A percentile compares a stretch with the other conserved stretches of the same genome.
Conservation (phyloP, 371 early-diverging fungal species). For the Mortierella sp. region DNA sequence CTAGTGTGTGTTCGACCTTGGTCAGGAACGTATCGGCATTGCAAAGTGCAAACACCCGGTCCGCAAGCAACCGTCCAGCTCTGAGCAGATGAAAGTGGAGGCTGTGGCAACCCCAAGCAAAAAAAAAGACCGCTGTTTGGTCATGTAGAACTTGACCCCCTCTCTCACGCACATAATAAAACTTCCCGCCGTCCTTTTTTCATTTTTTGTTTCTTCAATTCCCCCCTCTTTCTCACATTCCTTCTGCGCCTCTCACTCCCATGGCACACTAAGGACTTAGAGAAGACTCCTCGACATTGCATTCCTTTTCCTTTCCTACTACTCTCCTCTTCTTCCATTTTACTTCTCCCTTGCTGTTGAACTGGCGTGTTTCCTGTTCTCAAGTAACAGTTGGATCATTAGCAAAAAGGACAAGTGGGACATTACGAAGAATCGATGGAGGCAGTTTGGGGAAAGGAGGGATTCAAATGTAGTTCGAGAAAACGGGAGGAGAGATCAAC, state of each 20-base stretch:
- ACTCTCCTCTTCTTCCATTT: not conserved
- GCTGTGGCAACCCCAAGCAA: not conserved
- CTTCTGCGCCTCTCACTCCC: slow-evolving; percentile 1
- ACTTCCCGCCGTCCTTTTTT: not conserved
- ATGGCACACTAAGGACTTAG: not conserved
- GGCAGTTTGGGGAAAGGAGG: not conserved
- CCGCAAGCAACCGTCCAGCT: slow-evolving; percentile 9
- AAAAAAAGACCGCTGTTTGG: not conserved
- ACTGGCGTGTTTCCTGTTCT: too few species aligned
- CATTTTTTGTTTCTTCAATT: not conserved
- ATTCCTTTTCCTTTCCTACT: not conserved
- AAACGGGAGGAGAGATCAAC: slow-evolving; percentile 26
- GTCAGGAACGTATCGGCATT: slow-evolving; percentile 43
- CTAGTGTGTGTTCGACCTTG: slow-evolving; percentile 49
- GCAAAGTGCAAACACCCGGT: slow-evolving; percentile 46
- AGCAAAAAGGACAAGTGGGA: not conserved
- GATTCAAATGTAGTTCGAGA: not conserved
- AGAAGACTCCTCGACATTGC: not conserved
- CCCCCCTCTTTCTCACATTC: not conserved
- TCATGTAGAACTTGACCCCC: not conserved
- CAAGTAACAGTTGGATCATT: not conserved
- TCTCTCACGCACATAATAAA: not conserved
- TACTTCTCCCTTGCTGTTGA: not conserved
- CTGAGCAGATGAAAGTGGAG: slow-evolving; percentile 40
- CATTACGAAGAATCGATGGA: not conserved